These are phyloP conservation scores for Calcarisporium arbuscula DNA, from an alignment of 2,329 filamentous ascomycete species.

Conservation along the genomic window DNA sequence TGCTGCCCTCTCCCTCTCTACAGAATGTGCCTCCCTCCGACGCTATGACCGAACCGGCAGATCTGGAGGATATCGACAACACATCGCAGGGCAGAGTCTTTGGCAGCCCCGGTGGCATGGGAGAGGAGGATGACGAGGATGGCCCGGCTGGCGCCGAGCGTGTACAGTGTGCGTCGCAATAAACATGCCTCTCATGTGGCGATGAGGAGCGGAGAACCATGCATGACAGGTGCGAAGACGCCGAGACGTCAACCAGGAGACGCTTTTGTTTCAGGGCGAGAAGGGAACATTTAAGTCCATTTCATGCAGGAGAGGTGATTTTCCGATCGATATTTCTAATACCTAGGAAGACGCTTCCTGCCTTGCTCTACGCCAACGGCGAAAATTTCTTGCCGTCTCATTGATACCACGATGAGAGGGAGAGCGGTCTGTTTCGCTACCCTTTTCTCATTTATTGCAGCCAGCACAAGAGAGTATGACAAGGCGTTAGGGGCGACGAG, in stretches of 20 bases:
- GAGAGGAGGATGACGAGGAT: slow-evolving; percentile 74
- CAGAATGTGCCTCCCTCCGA: slow-evolving; percentile 67
- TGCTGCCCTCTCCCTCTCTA: slow-evolving; percentile 66
- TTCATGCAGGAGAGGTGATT: too few relatives aligned
- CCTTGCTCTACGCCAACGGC: too few relatives aligned
- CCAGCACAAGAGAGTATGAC: neutral
- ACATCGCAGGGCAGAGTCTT: slow-evolving; percentile 59
- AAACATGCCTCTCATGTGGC: too few relatives aligned
- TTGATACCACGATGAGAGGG: slow-evolving; percentile 12
- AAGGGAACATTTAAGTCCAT: too few relatives aligned
- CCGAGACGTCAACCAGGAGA: too few relatives aligned
- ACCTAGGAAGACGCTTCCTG: too few relatives aligned
- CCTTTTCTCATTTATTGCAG: neutral
- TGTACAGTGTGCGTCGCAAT: slow-evolving; percentile 84
- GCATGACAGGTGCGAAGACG: slow-evolving; percentile 11
- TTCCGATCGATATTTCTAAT: too few relatives aligned
- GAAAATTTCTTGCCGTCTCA: too few relatives aligned
- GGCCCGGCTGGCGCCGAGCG: slow-evolving; percentile 69
- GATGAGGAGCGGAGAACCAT: slow-evolving; percentile 3
- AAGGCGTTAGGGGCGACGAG: neutral
- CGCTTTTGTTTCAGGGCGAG: too few relatives aligned
- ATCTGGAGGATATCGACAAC: slow-evolving; percentile 78
- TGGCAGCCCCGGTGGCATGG: slow-evolving; percentile 49
- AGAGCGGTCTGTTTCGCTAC: neutral
- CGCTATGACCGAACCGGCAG: slow-evolving; percentile 85